phyloP scores from a whole-genome alignment of 2,329 filamentous ascomycete genomes.

The Lecanicillium sp. region DNA sequence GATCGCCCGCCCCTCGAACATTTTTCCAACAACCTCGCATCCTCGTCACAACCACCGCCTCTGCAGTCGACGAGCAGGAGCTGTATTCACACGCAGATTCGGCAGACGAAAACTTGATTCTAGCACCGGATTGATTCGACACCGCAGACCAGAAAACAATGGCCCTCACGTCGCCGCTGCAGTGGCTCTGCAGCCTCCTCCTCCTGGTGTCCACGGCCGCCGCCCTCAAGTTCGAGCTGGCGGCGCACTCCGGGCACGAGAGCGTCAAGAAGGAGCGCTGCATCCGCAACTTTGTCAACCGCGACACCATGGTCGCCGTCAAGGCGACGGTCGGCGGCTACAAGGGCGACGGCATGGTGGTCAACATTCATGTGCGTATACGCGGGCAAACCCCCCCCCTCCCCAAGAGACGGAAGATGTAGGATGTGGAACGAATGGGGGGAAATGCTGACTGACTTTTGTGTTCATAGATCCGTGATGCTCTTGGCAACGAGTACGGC shows the following conservation, averaged over 20 bases:
- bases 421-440: background rate
- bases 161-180: slow-evolving; percentile 47
- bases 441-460: slow-evolving; percentile 15
- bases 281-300: slow-evolving; percentile 90
- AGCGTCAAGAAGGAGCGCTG: slow-evolving; percentile 71
- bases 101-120: background rate
- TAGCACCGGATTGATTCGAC: background rate
- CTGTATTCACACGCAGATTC: background rate
- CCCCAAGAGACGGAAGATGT: background rate
- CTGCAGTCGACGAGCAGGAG: background rate
- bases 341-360: slow-evolving; percentile 83
- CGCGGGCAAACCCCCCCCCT: background rate
- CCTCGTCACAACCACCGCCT: background rate
- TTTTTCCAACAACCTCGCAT: background rate
- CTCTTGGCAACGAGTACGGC: slow-evolving; percentile 93
- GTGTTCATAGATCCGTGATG: slow-evolving; percentile 73
- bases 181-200: slow-evolving; percentile 52
- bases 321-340: slow-evolving; percentile 81
- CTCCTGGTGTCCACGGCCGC: slow-evolving; percentile 48
- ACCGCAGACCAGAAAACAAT: slow-evolving; percentile 4
- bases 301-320: slow-evolving; percentile 90
- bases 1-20: slow-evolving; percentile 20
- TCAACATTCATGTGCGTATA: slow-evolving; percentile 81
- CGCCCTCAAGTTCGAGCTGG: slow-evolving; percentile 91
- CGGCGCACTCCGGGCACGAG: slow-evolving; percentile 50